Conservation (phyloP, 2,329 filamentous ascomycete genomes). For the Paecilomyces variotii region DNA sequence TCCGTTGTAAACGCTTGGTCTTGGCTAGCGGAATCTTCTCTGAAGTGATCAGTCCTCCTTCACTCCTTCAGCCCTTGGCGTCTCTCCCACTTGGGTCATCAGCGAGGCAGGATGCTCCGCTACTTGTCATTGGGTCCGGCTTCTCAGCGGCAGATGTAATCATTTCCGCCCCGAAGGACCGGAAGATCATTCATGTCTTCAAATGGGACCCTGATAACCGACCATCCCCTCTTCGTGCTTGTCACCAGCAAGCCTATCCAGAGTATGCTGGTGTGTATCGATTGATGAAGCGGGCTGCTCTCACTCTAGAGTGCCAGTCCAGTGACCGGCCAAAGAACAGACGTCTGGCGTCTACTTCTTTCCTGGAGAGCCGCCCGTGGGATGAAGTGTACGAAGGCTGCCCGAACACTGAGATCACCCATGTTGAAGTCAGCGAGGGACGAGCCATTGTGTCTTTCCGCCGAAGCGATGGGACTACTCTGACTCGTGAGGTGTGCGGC, state of each 20-base stretch:
- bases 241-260: conserved; percentile 54
- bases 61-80: conserved; percentile 41
- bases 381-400: conserved; percentile 46
- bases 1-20: conserved; percentile 49
- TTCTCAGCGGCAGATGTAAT: conserved; percentile 57
- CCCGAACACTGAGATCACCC: conserved; percentile 44
- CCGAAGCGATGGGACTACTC: conserved; percentile 32
- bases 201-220: conserved; percentile 50
- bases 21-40: conserved; percentile 54
- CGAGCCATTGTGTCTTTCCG: conserved; percentile 37
- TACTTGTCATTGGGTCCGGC: conserved; percentile 53
- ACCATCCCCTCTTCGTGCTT: conserved; percentile 50
- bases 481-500: conserved; percentile 41
- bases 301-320: conserved; percentile 12
- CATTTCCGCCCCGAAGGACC: conserved; percentile 43
- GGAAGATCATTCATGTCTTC: conserved; percentile 52
- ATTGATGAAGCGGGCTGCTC: conserved; percentile 49
- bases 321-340: conserved; percentile 19
- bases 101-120: conserved; percentile 24
- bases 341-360: conserved; percentile 35
- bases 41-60: conserved; percentile 44
- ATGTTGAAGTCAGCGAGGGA: conserved; percentile 23
- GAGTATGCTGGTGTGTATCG: conserved; percentile 55
- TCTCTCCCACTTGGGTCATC: conserved; percentile 12
- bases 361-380: conserved; percentile 44